phyloP scores from a whole-genome alignment of 345 rosid genomes.

The Mallotus nudiflorus region DNA sequence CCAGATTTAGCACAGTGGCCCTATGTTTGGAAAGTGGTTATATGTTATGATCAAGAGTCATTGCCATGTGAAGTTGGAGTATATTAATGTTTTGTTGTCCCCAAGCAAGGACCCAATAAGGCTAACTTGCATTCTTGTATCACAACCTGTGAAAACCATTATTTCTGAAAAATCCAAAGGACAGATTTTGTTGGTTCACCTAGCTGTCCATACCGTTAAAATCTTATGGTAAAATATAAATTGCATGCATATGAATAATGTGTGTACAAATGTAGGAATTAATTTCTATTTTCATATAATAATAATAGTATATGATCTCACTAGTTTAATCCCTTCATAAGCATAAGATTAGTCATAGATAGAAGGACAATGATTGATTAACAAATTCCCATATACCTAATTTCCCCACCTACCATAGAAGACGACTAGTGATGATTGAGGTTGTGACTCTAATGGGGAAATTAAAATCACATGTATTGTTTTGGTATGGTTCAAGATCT shows the following conservation, averaged over 20 bases:
- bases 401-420: neutral
- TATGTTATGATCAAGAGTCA: neutral
- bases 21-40: neutral
- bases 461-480: neutral
- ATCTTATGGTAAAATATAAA: too few species aligned
- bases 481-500: constrained; percentile 13
- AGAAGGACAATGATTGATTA: neutral
- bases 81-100: neutral
- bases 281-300: too few species aligned
- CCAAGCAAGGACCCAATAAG: neutral
- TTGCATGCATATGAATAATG: too few species aligned
- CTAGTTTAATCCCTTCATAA: neutral
- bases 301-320: too few species aligned
- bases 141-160: too few species aligned
- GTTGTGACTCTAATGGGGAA: neutral
- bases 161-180: too few species aligned
- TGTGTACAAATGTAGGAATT: too few species aligned
- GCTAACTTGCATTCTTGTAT: too few species aligned
- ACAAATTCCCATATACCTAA: neutral
- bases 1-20: too few species aligned
- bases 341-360: neutral
- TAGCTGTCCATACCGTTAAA: too few species aligned
- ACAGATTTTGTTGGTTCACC: too few species aligned
- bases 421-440: constrained; percentile 4
- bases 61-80: constrained; percentile 17